Percentiles rank a stretch among this genome's conserved stretches.
Conservation (phyloP, 305 asterid species). For the Coffea humblotiana region DNA sequence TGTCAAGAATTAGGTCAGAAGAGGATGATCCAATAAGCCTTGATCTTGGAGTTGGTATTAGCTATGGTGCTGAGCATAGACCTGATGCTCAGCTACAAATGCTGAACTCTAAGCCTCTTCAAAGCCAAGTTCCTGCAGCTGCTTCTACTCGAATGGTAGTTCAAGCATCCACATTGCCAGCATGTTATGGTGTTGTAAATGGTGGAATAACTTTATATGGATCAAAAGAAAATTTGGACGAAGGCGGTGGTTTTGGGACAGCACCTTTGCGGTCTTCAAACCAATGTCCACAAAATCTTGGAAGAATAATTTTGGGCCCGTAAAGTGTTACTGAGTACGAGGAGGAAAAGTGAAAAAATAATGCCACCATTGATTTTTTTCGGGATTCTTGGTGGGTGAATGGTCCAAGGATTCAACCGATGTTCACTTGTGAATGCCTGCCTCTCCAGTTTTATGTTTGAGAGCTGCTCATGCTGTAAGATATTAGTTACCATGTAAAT, state of each 20-base stretch:
- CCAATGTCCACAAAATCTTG: constrained; percentile 67
- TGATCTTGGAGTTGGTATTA: constrained; percentile 82
- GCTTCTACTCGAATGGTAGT: constrained; percentile 41
- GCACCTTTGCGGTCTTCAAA: constrained; percentile 57
- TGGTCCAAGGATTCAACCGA: constrained; percentile 14
- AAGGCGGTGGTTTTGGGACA: constrained; percentile 57
- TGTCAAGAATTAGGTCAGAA: constrained; percentile 46
- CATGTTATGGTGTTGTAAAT: constrained; percentile 59
- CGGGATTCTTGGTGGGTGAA: constrained; percentile 24
- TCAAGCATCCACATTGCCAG: constrained; percentile 45
- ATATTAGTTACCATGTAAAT: constrained; percentile 15
- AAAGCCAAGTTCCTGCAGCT: constrained; percentile 31
- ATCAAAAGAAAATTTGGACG: constrained; percentile 48
- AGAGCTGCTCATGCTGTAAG: constrained; percentile 23
- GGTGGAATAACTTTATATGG: constrained; percentile 58
- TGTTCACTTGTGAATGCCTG: constrained; percentile 21
- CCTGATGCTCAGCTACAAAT: constrained; percentile 31
- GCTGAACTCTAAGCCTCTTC: constrained; percentile 35
- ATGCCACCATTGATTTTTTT: constrained; percentile 19
- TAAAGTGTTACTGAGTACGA: constrained; percentile 32
- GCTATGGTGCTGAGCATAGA: constrained; percentile 43
- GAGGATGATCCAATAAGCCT: constrained; percentile 57
- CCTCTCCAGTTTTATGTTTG: constrained; percentile 13
- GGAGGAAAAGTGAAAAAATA: constrained; percentile 26
- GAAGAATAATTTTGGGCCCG: constrained; percentile 79